Base-by-base conservation (phyloP, 345 rosid species). In the Heritiera fomes region DNA sequence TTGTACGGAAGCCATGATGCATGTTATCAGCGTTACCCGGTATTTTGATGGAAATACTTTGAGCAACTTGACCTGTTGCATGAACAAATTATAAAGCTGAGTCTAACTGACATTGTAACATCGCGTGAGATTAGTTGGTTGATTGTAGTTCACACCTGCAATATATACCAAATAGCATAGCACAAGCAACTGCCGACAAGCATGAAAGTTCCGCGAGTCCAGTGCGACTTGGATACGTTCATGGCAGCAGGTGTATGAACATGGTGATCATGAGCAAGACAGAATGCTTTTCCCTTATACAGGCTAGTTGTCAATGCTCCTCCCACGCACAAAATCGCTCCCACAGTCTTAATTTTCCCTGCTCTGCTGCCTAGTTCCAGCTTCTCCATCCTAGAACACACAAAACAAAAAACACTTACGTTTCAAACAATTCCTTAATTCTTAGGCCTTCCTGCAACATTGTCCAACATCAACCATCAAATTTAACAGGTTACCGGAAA, bases 1-100 rank as follows among this genome's bases (percentile, higher is more conserved):
- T 77, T 89, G 89, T 10, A 81, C 5, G 12, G 85, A 45, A 1
- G 89, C 88, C 7, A 86, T 55, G 72, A 81, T 52, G 77, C 90
- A 86, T 9, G 87, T 84, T 68, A 87, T 32, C 88, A 89, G 82
- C 0, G 90, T 86, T 47, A 88, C 79, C 76, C 85, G 80, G 40
- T 80, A 87, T 74, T 80, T 89, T 18, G 76, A 80, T 0, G 90
- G 88, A 17, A 85, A 82, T 17, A 78, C 64, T 74, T 83, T 82
- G 1, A 66, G 32, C 84, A 89, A 18, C 76, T 81, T 85, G 2
- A 80, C 87, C 90, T 87, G 78, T 38, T 14, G 15, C 45, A 3
- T 17, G 47, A 47, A 10, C 14, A 65, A 52, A 66, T 0, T 6
- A 49, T 2, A 20, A 34, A 17, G 43, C 73, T 1, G 17, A 45